A percentile compares a stretch with the other conserved stretches of the same genome.
Evolutionary conservation across 1,284 basidiomycete species (phyloP).

Genomic region (Singerocomus inundabilis): DNA sequence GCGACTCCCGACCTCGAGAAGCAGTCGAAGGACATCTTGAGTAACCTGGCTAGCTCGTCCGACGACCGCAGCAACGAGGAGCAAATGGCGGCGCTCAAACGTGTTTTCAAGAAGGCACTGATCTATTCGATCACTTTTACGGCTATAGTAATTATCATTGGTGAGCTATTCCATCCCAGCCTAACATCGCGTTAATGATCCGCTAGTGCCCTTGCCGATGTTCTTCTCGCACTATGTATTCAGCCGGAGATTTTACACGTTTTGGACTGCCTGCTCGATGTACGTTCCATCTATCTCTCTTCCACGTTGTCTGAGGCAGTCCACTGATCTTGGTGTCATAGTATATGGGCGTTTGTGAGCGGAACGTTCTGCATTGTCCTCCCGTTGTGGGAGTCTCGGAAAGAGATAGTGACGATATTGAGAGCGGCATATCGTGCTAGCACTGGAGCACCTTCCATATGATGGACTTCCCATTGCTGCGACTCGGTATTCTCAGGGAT

Average conservation of each 20-base stretch:
- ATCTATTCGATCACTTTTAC: conserved; percentile 43
- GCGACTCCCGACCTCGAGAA: conserved; percentile 11
- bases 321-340: conserved; percentile 12
- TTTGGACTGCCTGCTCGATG: conserved; percentile 52
- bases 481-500: conserved; percentile 2
- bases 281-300: conserved; percentile 16
- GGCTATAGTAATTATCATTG: conserved; percentile 40
- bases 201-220: conserved; percentile 48
- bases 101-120: conserved; percentile 41
- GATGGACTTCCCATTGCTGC: neutral
- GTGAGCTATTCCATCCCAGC: conserved; percentile 26
- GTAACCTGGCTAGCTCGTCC: conserved; percentile 2
- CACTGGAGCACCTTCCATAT: neutral
- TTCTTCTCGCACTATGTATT: conserved; percentile 54
- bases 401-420: conserved; percentile 39
- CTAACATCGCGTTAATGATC: neutral
- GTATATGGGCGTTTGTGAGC: conserved; percentile 47
- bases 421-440: conserved; percentile 11
- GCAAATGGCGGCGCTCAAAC: conserved; percentile 28
- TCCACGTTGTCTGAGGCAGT: neutral
- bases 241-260: conserved; percentile 46
- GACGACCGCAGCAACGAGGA: conserved; percentile 20
- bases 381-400: conserved; percentile 47
- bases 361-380: conserved; percentile 48
- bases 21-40: conserved; percentile 9